phyloP scores from a whole-genome alignment of 768 basidiomycete species.

The Suillus tomentosus region DNA sequence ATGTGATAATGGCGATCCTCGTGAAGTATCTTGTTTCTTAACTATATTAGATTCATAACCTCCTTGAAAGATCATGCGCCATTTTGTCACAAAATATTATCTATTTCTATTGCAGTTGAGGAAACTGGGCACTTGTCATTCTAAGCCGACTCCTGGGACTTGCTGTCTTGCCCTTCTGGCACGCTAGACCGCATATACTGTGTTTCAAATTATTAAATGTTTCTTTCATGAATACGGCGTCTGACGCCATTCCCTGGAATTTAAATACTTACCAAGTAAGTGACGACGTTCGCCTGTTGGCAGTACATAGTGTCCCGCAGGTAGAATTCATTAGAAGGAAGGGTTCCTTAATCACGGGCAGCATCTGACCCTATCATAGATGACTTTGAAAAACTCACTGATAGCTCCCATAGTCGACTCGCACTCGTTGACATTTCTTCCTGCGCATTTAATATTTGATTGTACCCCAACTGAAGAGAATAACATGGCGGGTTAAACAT shows the following conservation, averaged over 20 bases:
- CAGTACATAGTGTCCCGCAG: not conserved
- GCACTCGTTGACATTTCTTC: not conserved
- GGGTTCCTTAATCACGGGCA: not conserved
- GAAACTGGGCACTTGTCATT: not conserved
- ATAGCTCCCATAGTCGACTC: not conserved
- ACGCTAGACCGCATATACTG: not conserved
- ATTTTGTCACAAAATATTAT: not conserved
- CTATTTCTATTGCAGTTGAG: not conserved
- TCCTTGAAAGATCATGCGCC: not conserved
- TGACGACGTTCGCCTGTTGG: not conserved
- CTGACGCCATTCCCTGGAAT: not conserved
- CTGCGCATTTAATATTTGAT: not conserved
- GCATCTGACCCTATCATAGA: not conserved
- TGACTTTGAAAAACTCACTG: not conserved
- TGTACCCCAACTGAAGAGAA: not conserved
- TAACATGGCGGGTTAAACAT: too few relatives aligned
- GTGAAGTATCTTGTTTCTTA: not conserved
- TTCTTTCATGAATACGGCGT: not conserved
- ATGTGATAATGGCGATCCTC: conserved; percentile 1
- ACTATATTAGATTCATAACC: not conserved
- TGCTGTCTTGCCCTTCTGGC: not conserved
- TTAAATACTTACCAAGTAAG: not conserved
- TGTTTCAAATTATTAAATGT: not conserved
- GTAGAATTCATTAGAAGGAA: not conserved
- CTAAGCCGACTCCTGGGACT: not conserved